phyloP scores from a whole-genome alignment of 768 basidiomycete genomes.

The Nidularia pulvinata region DNA sequence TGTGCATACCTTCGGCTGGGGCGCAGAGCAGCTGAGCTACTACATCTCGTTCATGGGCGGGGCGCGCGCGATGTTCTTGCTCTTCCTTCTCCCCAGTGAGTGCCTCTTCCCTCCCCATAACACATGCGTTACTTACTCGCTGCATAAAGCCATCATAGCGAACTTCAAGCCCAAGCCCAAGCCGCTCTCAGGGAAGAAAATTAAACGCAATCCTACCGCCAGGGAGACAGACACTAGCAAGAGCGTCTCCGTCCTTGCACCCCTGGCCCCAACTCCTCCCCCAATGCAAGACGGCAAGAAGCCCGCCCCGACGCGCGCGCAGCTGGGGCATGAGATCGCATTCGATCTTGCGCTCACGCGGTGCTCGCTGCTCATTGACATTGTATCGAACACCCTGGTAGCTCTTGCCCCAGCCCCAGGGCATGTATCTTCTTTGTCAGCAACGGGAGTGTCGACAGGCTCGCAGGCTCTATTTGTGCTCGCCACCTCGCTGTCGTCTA shows the following conservation, averaged over 20 bases:
- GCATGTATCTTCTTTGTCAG: constrained; percentile 18
- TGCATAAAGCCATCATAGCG: constrained; percentile 50
- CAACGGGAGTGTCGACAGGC: constrained; percentile 3
- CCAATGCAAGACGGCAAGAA: constrained; percentile 22
- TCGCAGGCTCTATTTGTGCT: constrained; percentile 58
- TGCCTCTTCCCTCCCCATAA: constrained; percentile 5
- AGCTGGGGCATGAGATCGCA: constrained; percentile 61
- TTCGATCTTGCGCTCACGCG: constrained; percentile 70
- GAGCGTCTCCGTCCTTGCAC: neutral
- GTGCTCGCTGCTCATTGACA: constrained; percentile 64
- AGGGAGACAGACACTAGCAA: too few relatives aligned
- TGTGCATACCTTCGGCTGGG: constrained; percentile 71
- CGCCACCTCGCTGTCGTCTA: constrained; percentile 54
- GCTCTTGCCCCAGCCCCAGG: constrained; percentile 48
- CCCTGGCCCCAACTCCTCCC: neutral
- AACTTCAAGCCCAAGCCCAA: constrained; percentile 50
- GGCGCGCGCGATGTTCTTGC: constrained; percentile 56
- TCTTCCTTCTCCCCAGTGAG: constrained; percentile 43
- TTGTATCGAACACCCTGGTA: constrained; percentile 62
- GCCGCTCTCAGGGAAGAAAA: constrained; percentile 4
- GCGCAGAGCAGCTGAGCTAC: constrained; percentile 70
- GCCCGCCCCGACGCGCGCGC: constrained; percentile 46
- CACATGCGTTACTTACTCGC: neutral
- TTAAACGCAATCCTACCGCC: constrained; percentile 6
- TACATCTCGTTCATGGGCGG: constrained; percentile 73